A percentile compares a stretch with the other conserved stretches of the same genome.
These are phyloP conservation scores for Neurospora intermedia DNA, from an alignment of 495 filamentous ascomycete species.

Conservation along the genomic window DNA sequence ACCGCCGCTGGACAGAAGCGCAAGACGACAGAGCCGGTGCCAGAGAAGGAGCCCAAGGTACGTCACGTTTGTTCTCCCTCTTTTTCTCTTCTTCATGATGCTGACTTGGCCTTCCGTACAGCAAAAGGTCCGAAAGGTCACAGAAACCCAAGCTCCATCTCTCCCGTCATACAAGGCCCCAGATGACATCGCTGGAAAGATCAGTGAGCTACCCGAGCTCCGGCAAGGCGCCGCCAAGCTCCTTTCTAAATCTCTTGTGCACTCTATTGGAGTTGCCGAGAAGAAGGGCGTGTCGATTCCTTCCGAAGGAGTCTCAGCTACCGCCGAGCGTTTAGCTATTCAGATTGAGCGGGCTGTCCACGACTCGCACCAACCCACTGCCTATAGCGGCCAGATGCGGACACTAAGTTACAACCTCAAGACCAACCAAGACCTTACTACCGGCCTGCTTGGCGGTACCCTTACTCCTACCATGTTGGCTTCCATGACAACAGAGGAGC, in stretches of 20 bases:
- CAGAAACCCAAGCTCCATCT: slow-evolving; percentile 25
- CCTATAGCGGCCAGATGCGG: slow-evolving; percentile 35
- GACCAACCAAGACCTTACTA: slow-evolving; percentile 66
- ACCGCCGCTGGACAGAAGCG: slow-evolving; percentile 19
- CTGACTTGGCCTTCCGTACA: slow-evolving; percentile 4
- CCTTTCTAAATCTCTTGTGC: slow-evolving; percentile 32
- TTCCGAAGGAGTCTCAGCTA: slow-evolving; percentile 22
- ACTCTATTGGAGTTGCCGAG: slow-evolving; percentile 29
- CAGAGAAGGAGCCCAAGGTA: slow-evolving; percentile 33
- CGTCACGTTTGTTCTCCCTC: background rate
- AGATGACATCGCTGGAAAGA: slow-evolving; percentile 25
- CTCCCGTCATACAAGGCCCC: slow-evolving; percentile 26
- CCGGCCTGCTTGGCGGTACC: slow-evolving; percentile 58
- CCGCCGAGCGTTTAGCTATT: slow-evolving; percentile 41
- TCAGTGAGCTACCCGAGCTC: slow-evolving; percentile 29
- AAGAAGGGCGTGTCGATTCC: slow-evolving; percentile 30
- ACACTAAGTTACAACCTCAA: slow-evolving; percentile 74
- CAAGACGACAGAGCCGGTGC: slow-evolving; percentile 36
- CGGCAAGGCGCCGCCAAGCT: slow-evolving; percentile 33
- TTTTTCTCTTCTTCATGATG: background rate
- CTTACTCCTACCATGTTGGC: slow-evolving; percentile 64
- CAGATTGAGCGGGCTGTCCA: slow-evolving; percentile 58
- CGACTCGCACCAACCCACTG: slow-evolving; percentile 32
- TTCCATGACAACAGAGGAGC: slow-evolving; percentile 75
- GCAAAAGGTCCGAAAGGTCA: slow-evolving; percentile 44